Evolutionary conservation across 2,329 filamentous ascomycete genomes (phyloP), one percentile per base, ranked within the genome.

Genomic region (Penicillium frequentans): DNA sequence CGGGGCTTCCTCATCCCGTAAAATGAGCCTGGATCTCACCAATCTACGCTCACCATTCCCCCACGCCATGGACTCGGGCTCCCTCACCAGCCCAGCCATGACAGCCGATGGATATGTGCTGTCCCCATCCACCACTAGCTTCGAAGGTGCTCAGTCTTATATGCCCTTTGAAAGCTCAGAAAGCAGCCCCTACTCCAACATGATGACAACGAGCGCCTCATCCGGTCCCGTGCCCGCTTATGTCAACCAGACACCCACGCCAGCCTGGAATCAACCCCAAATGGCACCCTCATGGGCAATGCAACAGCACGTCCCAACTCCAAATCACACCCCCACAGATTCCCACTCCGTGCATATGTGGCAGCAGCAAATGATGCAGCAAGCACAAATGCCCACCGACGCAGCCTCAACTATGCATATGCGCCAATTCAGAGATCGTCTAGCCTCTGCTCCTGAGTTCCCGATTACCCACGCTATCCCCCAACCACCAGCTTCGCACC

Each of bases 11-110:
- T 52, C 64, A 16, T 55, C 56, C 13, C 68, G 70, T 52, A 75
- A 75, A 54, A 72, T 74, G 71, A 73, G 70, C 53, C 55, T 74
- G 49, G 72, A 74, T 44, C 55, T 74, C 6, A 70, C 71, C 3
- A 63, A 66, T 37, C 46, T 73, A 23, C 69, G 68, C 16, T 64
- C 68, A 13, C 64, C 71, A 1, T 63, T 68, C 45, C 60, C 68
- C 1, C 66, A 69, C 26, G 62, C 63, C 37, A 64, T 66, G 62
- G 54, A 61, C 11, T 52, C 66, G 3, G 52, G 48, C 11, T 63
- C 69, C 0, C 51, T 71, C 58, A 57, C 61, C n/a, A 72, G 70
- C 31, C 70, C 71, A 13, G 48, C 48, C 13, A 59, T 69, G 55
- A 46, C 54, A 6, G 51, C 52, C 29, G 61, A 66, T 10, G 57